Evolutionary conservation across 345 rosid genomes (phyloP).

Genomic region (Chamaenerion angustifolium): DNA sequence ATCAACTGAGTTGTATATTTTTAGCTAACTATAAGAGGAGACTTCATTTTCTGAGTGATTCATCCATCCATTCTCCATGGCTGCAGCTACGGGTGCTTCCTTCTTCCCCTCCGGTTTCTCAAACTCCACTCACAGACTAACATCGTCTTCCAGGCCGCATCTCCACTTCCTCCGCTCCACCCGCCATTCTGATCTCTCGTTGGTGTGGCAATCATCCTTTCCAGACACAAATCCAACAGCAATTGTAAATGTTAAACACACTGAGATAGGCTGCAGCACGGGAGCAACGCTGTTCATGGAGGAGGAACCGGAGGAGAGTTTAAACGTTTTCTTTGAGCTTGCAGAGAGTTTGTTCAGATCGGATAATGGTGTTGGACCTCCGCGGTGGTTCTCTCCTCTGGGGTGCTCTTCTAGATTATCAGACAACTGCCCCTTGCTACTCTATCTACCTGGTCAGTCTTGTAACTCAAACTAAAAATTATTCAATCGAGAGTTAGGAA

Average conservation of each 20-base stretch:
- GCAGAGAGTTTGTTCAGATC: slow-evolving; percentile 28
- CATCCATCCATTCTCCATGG: slow-evolving; percentile 6
- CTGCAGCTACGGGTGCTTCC: slow-evolving; percentile 7
- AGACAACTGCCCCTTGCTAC: slow-evolving; percentile 50
- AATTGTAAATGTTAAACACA: slow-evolving; percentile 2
- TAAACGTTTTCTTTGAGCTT: slow-evolving; percentile 37
- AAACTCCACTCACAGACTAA: slow-evolving; percentile 4
- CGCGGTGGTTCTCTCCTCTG: slow-evolving; percentile 67
- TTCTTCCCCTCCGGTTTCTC: slow-evolving; percentile 7
- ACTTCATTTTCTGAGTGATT: too few relatives aligned
- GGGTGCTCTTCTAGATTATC: slow-evolving; percentile 27
- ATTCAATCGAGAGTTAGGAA: not conserved
- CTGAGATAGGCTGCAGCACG: not conserved
- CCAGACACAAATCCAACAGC: not conserved
- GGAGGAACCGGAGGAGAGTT: slow-evolving; percentile 10
- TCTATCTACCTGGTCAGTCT: slow-evolving; percentile 50
- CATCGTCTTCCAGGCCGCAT: not conserved
- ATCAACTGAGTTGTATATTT: too few relatives aligned
- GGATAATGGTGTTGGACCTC: slow-evolving; percentile 30
- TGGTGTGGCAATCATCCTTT: slow-evolving; percentile 5
- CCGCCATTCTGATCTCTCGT: slow-evolving; percentile 8
- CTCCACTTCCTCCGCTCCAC: slow-evolving; percentile 4
- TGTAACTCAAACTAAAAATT: not conserved
- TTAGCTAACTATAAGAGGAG: too few relatives aligned
- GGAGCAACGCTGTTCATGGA: slow-evolving; percentile 5